These are phyloP conservation scores for Penicillium sp. DNA, from an alignment of 2,329 filamentous ascomycete genomes.

Conservation along the genomic window DNA sequence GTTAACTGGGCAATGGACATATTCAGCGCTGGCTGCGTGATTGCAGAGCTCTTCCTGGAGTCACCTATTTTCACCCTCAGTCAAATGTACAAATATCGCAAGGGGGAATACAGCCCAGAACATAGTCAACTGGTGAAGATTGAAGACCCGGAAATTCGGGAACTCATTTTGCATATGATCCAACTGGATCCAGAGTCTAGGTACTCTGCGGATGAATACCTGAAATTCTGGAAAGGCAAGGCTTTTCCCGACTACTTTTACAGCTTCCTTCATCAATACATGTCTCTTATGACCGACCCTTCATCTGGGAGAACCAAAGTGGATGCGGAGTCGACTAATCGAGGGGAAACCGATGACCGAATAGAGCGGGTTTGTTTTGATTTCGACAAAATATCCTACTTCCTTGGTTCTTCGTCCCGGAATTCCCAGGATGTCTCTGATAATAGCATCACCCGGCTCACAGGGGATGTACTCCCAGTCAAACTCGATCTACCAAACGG, in stretches of 20 bases:
- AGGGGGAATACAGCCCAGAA: constrained; percentile 87
- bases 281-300: constrained; percentile 92
- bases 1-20: constrained; percentile 97
- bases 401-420: constrained; percentile 74
- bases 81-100: constrained; percentile 91
- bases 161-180: constrained; percentile 95
- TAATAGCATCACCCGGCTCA: constrained; percentile 36
- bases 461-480: constrained; percentile 64
- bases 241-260: constrained; percentile 98
- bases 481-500: constrained; percentile 86
- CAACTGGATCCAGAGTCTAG: constrained; percentile 88
- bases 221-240: constrained; percentile 88
- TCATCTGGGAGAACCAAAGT: constrained; percentile 76
- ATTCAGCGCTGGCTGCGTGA: constrained; percentile 95
- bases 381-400: constrained; percentile 97
- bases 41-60: constrained; percentile 94
- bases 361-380: constrained; percentile 93
- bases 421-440: constrained; percentile 39
- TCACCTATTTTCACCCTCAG: constrained; percentile 96
- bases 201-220: constrained; percentile 90
- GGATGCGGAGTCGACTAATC: constrained; percentile 69
- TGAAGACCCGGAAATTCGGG: constrained; percentile 81
- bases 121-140: constrained; percentile 82
- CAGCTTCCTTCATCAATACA: constrained; percentile 95
- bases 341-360: constrained; percentile 87